Evolutionary conservation across 176 grass and related monocot species (phyloP).

Genomic region (Poa pratensis): DNA sequence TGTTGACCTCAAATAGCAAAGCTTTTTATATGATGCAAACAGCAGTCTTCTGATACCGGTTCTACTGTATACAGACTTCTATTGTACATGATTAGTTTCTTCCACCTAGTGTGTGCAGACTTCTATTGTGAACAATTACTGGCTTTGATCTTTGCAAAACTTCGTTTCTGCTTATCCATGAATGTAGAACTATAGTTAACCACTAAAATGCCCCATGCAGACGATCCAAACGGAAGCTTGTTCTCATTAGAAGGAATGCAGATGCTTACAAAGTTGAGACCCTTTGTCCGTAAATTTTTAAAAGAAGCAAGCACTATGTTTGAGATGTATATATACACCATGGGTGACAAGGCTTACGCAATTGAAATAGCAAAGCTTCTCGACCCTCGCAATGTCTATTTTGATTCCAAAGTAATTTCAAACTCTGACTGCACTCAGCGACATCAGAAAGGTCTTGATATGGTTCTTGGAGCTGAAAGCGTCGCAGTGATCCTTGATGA

Average conservation of each 20-base stretch:
- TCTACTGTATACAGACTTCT: slow-evolving; percentile 4
- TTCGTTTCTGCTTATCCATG: slow-evolving; percentile 19
- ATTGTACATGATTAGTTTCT: slow-evolving; percentile 19
- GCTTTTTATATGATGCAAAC: slow-evolving; percentile 24
- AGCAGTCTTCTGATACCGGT: background rate
- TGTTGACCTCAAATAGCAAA: background rate
- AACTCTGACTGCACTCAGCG: slow-evolving; percentile 85
- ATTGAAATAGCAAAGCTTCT: slow-evolving; percentile 92
- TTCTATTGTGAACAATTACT: background rate
- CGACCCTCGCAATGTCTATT: slow-evolving; percentile 84
- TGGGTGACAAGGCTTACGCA: slow-evolving; percentile 89
- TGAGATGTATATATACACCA: slow-evolving; percentile 96
- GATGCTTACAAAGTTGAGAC: slow-evolving; percentile 94
- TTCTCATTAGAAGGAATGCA: slow-evolving; percentile 70
- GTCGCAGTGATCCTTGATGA: slow-evolving; percentile 96
- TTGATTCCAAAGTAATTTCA: slow-evolving; percentile 84
- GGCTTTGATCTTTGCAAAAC: slow-evolving; percentile 28
- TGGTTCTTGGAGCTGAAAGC: slow-evolving; percentile 85
- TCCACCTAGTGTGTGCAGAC: slow-evolving; percentile 6
- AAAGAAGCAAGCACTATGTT: slow-evolving; percentile 89
- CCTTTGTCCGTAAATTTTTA: slow-evolving; percentile 77
- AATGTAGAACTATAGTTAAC: slow-evolving; percentile 11
- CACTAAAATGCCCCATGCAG: slow-evolving; percentile 53
- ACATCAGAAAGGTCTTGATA: slow-evolving; percentile 95
- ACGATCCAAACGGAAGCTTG: slow-evolving; percentile 68